phyloP scores from a whole-genome alignment of 495 filamentous ascomycete genomes.

The Trichoderma asperelloides region DNA sequence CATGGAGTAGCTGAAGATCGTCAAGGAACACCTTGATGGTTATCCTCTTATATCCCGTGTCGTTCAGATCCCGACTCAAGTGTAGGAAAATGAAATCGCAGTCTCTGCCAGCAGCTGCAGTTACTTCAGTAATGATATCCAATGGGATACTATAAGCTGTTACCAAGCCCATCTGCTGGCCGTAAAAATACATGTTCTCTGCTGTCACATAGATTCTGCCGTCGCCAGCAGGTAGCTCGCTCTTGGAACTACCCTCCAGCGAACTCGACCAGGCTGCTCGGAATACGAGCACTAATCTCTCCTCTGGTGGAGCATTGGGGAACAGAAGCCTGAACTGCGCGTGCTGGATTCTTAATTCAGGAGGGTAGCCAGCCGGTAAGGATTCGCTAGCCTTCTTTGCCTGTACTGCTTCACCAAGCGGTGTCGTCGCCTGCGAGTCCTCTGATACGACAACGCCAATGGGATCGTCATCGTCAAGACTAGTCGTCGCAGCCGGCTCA shows the following conservation, averaged over 20 bases:
- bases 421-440: constrained; percentile 19
- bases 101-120: constrained; percentile 77
- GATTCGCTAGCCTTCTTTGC: constrained; percentile 38
- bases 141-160: constrained; percentile 68
- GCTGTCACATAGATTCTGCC: constrained; percentile 84
- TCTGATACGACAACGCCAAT: constrained; percentile 22
- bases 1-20: constrained; percentile 70
- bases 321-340: constrained; percentile 89
- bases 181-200: constrained; percentile 88
- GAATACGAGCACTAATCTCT: constrained; percentile 67
- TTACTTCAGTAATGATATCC: constrained; percentile 74
- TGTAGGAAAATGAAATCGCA: constrained; percentile 93
- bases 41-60: constrained; percentile 58
- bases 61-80: constrained; percentile 52
- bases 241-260: constrained; percentile 25
- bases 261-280: constrained; percentile 44
- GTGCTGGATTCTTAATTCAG: constrained; percentile 76
- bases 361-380: constrained; percentile 76
- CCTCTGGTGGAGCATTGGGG: constrained; percentile 61
- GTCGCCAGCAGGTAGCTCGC: constrained; percentile 38
- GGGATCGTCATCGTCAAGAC: constrained; percentile 36
- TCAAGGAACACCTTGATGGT: constrained; percentile 91
- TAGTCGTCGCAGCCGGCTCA: constrained; percentile 11
- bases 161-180: constrained; percentile 85
- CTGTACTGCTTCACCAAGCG: constrained; percentile 30